Conservation (phyloP, 139 green algal genomes). For the Tetraselmis chui region DNA sequence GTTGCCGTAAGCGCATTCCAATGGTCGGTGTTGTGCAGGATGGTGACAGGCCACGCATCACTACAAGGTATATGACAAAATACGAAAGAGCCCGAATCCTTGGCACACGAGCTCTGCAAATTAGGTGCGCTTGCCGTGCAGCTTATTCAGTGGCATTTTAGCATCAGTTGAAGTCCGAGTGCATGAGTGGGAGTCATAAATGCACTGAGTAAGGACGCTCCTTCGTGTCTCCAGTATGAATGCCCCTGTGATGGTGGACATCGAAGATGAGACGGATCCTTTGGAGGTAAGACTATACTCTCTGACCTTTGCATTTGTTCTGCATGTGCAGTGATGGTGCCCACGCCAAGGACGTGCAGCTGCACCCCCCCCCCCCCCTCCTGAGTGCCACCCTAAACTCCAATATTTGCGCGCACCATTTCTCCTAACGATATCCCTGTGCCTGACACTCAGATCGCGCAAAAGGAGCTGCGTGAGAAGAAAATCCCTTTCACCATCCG, state of each 20-base stretch:
- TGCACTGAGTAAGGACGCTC: too few species aligned
- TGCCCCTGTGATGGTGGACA: conserved; percentile 89
- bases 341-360: too few species aligned
- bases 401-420: too few species aligned
- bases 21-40: neutral
- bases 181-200: too few species aligned
- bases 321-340: too few species aligned
- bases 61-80: conserved; percentile 95
- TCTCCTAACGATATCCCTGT: too few species aligned
- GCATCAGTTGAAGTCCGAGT: too few species aligned
- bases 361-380: neutral
- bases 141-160: too few species aligned
- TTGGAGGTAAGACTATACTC: conserved; percentile 39
- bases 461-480: conserved; percentile 89
- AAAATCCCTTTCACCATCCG: conserved; percentile 98
- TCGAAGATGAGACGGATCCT: conserved; percentile 71
- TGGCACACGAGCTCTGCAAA: conserved; percentile 90
- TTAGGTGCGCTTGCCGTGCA: conserved; percentile 63
- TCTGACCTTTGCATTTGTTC: neutral
- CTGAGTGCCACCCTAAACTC: too few species aligned
- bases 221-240: conserved; percentile 75
- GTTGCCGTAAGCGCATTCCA: neutral
- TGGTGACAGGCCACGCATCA: conserved; percentile 61
- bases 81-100: conserved; percentile 92
- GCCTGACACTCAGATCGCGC: conserved; percentile 88